Conservation (phyloP, 495 filamentous ascomycete species). For the Xylaria telfairii region DNA sequence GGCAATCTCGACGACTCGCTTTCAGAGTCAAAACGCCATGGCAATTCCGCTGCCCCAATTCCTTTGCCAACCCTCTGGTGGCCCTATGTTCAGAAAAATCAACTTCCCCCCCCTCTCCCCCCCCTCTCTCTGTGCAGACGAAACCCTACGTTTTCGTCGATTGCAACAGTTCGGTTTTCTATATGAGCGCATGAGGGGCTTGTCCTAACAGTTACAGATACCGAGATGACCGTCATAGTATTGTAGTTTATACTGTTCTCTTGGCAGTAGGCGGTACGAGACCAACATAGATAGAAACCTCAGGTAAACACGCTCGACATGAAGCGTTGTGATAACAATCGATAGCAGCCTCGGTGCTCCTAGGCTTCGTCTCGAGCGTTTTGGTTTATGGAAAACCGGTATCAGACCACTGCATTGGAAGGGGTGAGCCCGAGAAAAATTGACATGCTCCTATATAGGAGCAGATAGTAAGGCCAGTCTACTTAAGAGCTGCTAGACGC, state of each 20-base stretch:
- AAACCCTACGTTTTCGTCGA: not conserved
- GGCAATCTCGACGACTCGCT: constrained; percentile 14
- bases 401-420: not conserved
- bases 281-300: not conserved
- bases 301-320: not conserved
- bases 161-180: not conserved
- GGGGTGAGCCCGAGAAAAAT: not conserved
- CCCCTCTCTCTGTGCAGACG: not conserved
- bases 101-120: not conserved
- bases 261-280: not conserved
- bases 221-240: not conserved
- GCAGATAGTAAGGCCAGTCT: not conserved
- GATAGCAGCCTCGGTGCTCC: not conserved
- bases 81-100: constrained; percentile 49
- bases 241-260: not conserved
- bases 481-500: constrained; percentile 35
- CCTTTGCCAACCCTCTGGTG: constrained; percentile 28
- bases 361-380: not conserved
- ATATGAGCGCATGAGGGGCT: not conserved
- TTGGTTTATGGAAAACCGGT: not conserved
- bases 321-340: not conserved
- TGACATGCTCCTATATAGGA: not conserved
- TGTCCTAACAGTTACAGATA: not conserved
- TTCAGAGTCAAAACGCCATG: constrained; percentile 15
- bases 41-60: constrained; percentile 31